A percentile compares a stretch with the other conserved stretches of the same genome.
These are phyloP conservation scores for Arthrobotrys megalospora DNA, from an alignment of 2,329 filamentous ascomycete species.

Conservation along the genomic window DNA sequence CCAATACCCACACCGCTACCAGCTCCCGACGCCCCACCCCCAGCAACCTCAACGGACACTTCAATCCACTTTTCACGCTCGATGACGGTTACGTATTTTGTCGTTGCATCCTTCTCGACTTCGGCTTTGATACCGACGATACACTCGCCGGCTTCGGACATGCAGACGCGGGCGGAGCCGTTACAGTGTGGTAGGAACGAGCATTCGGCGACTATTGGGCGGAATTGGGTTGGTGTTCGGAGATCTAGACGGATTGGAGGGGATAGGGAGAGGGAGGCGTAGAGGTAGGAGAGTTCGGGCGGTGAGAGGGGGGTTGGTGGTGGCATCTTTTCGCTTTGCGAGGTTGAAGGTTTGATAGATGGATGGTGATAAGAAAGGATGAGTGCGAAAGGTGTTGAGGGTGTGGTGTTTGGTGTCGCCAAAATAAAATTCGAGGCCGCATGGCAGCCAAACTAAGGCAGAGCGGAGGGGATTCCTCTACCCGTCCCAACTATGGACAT, in stretches of 20 bases:
- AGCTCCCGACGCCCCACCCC: slow-evolving; percentile 84
- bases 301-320: slow-evolving; percentile 84
- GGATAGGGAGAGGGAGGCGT: slow-evolving; percentile 83
- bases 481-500: no score
- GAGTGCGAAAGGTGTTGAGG: slow-evolving; percentile 21
- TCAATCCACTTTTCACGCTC: slow-evolving; percentile 81
- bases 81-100: slow-evolving; percentile 67
- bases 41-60: slow-evolving; percentile 91
- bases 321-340: slow-evolving; percentile 70
- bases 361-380: background rate
- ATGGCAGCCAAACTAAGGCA: no score
- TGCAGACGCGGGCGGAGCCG: slow-evolving; percentile 92
- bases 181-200: slow-evolving; percentile 90
- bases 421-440: background rate
- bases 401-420: slow-evolving; percentile 25
- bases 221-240: slow-evolving; percentile 86
- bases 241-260: slow-evolving; percentile 93
- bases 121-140: slow-evolving; percentile 96
- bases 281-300: slow-evolving; percentile 95
- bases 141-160: slow-evolving; percentile 94
- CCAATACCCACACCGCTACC: slow-evolving; percentile 54
- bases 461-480: no score
- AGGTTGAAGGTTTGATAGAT: slow-evolving; percentile 30
- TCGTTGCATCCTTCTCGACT: slow-evolving; percentile 78
- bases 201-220: slow-evolving; percentile 89